phyloP scores from a whole-genome alignment of 257 asterid species.

The Ocimum tenuiflorum region DNA sequence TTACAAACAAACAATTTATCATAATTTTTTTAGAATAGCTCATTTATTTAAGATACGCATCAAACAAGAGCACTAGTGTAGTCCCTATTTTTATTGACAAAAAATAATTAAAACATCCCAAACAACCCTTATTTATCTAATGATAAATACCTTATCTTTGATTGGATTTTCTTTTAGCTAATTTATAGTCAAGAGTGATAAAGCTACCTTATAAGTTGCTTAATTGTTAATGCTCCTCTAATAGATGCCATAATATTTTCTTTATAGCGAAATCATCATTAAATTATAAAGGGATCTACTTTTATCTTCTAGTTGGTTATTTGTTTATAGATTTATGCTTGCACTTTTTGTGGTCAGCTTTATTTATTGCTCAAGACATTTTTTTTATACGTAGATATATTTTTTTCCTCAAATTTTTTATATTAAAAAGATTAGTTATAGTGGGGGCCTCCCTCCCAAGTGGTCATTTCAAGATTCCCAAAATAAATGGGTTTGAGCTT shows the following conservation, averaged over 20 bases:
- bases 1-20: too few relatives aligned
- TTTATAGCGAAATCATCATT: background rate
- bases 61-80: too few relatives aligned
- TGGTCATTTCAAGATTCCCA: background rate
- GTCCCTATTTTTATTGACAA: too few relatives aligned
- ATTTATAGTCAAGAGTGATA: background rate
- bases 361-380: background rate
- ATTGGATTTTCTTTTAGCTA: too few relatives aligned
- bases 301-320: background rate
- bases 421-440: background rate
- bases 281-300: constrained; percentile 7
- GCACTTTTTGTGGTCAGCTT: background rate
- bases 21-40: too few relatives aligned
- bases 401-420: background rate
- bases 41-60: too few relatives aligned
- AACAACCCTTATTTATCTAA: too few relatives aligned
- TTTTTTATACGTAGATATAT: background rate
- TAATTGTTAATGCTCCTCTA: constrained; percentile 2
- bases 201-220: background rate
- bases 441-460: background rate
- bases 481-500: background rate
- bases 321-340: background rate
- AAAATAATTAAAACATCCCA: too few relatives aligned
- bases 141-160: too few relatives aligned
- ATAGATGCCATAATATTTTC: background rate